Evolutionary conservation across 805 yeast species (phyloP).

Genomic region (Candida bentonensis): DNA sequence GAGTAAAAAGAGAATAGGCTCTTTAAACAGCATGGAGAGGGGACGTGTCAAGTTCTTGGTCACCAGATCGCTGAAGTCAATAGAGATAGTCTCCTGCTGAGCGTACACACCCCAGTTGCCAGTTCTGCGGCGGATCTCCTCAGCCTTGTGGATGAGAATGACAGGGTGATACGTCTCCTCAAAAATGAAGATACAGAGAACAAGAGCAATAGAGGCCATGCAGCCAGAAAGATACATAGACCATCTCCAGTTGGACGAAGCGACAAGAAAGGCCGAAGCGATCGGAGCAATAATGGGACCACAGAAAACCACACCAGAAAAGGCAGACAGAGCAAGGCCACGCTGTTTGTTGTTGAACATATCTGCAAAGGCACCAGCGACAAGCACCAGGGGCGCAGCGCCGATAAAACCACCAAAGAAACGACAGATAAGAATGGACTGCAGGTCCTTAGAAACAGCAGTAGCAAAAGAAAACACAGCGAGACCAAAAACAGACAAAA

Average conservation of each 20-base stretch:
- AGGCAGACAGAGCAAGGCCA: conserved; percentile 63
- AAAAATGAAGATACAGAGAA: conserved; percentile 29
- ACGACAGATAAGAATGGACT: conserved; percentile 55
- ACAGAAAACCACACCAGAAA: conserved; percentile 56
- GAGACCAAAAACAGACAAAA: conserved; percentile 43
- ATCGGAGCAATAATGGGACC: conserved; percentile 82
- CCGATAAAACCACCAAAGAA: conserved; percentile 72
- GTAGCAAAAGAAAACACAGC: conserved; percentile 53
- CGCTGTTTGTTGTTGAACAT: conserved; percentile 50
- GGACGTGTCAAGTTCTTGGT: conserved; percentile 20
- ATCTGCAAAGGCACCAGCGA: conserved; percentile 80
- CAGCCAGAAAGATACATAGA: conserved; percentile 58
- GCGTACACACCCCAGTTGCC: conserved; percentile 78
- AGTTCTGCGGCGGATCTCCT: conserved; percentile 45
- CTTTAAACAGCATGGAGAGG: conserved; percentile 20
- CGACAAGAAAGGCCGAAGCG: conserved; percentile 53
- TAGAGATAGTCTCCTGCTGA: conserved; percentile 30
- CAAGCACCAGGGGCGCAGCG: conserved; percentile 70
- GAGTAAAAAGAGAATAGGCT: conserved; percentile 24
- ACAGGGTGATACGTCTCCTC: conserved; percentile 65
- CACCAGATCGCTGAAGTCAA: conserved; percentile 26
- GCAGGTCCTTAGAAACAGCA: conserved; percentile 68
- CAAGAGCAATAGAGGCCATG: conserved; percentile 31
- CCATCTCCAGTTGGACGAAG: conserved; percentile 72
- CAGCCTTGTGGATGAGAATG: conserved; percentile 49